Evolutionary conservation across 345 rosid genomes (phyloP), one percentile per base, ranked within the genome.

Genomic region (Eutrema japonicum): DNA sequence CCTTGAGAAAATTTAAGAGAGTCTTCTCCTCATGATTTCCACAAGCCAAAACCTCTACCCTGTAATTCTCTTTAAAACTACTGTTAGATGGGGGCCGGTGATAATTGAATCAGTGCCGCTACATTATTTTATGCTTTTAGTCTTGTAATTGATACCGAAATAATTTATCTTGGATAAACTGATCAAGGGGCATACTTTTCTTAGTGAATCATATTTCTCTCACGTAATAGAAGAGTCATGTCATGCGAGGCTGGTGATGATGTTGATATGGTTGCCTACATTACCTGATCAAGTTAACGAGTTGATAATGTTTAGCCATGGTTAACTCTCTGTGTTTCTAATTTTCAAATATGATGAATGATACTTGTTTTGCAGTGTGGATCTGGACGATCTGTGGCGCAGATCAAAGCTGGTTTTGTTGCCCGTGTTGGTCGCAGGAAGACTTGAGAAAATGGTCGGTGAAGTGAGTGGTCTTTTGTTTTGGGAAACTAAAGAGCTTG

Each of bases 341-440:
- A 56, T 9, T 9, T 35, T 22, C 12, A 29, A 32, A 29, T 63
- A 10, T 77, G 63, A 36, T 38, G 53, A 63, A 71, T 12, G 32
- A 0, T 41, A 14, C 42, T 14, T 70, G 41, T 11, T 64, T 65
- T 82, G 82, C 89, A 92, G 99, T 92, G 98, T 78, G 97, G 98
- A 43, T 96, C 97, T 30, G 96, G 94, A 63, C 80, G 98, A 72
- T 96, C 99, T 30, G 98, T 96, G 76, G 90, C 97, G 33, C 99
- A 86, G 32, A 96, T 96, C 75, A 92, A 92, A 82, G 91, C 94
- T 76, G 98, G 99, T 61, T 96, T 90, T 37, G 94, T 90, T 63
- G 99, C 99, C n/a, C 97, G 94, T 69, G 98, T 92, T 71, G 97
- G 99, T 58, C 91, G 97, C 12, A 87, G 96, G 66, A 91, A 83